Percentiles rank a stretch among this genome's conserved stretches.
Conservation (phyloP, 2,329 filamentous ascomycete genomes). For the Phoma sp. region DNA sequence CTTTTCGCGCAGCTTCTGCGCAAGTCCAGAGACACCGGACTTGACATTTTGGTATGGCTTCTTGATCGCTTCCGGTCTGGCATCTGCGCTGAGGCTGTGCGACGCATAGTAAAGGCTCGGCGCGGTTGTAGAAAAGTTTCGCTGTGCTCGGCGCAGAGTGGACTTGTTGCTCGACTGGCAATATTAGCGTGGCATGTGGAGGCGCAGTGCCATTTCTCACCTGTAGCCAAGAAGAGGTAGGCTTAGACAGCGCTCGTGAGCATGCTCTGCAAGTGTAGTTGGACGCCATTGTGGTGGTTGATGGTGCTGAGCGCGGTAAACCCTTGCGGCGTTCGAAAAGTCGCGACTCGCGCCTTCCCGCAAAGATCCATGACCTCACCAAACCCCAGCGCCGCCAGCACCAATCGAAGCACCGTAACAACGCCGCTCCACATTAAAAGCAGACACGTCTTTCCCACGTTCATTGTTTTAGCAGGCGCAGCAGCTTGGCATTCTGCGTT, state of each 20-base stretch:
- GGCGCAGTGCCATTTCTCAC: constrained; percentile 20
- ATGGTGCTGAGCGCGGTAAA: not conserved
- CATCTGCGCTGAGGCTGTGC: constrained; percentile 24
- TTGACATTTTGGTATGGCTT: constrained; percentile 23
- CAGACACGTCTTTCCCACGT: not conserved
- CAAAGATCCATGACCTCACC: constrained; percentile 44
- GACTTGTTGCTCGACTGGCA: constrained; percentile 31
- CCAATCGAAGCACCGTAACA: constrained; percentile 16
- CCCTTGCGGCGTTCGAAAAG: constrained; percentile 28
- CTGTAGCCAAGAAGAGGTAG: constrained; percentile 25
- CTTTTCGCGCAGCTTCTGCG: constrained; percentile 40
- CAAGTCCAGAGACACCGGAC: constrained; percentile 32
- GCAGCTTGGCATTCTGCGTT: constrained; percentile 3
- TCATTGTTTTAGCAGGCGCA: not conserved
- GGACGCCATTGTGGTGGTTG: constrained; percentile 42
- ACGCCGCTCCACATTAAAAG: not conserved
- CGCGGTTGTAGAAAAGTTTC: constrained; percentile 34
- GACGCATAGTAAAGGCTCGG: constrained; percentile 35
- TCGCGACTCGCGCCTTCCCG: constrained; percentile 35
- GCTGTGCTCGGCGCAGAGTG: constrained; percentile 25
- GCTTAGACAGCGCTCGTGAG: constrained; percentile 34
- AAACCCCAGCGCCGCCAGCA: constrained; percentile 24
- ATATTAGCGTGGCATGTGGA: constrained; percentile 22
- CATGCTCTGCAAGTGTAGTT: constrained; percentile 48
- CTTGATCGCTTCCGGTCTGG: constrained; percentile 27